Evolutionary conservation across 306 rosid species (phyloP).

Genomic region (Vigna nakashimae): DNA sequence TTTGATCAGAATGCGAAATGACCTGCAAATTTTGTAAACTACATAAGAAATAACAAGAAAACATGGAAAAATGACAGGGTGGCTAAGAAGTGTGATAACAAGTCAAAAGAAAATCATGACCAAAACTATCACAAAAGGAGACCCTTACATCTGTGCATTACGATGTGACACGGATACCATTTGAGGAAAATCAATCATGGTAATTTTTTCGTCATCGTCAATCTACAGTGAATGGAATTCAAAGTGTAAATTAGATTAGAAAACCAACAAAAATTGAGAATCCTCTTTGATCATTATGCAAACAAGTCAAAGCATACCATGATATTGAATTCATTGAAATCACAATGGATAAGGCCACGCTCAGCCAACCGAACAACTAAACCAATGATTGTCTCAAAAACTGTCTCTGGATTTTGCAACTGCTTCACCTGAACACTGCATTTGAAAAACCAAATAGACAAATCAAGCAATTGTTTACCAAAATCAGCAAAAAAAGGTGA

Average conservation of each 20-base stretch:
- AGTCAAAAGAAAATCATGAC: neutral
- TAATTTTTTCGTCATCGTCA: conserved; percentile 80
- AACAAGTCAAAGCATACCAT: conserved; percentile 63
- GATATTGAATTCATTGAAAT: conserved; percentile 92
- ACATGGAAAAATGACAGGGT: conserved; percentile 28
- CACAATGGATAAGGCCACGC: conserved; percentile 95
- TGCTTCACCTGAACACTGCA: conserved; percentile 91
- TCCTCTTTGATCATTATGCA: conserved; percentile 5
- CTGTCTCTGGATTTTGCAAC: conserved; percentile 77
- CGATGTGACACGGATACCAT: conserved; percentile 93
- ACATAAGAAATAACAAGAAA: conserved; percentile 9
- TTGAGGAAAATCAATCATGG: conserved; percentile 95
- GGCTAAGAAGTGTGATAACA: neutral
- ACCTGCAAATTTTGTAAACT: neutral
- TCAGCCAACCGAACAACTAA: conserved; percentile 84
- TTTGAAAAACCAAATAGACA: conserved; percentile 33
- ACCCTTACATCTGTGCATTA: conserved; percentile 87
- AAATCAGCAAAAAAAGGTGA: neutral
- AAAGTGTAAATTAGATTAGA: conserved; percentile 21
- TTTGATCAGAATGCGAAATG: neutral
- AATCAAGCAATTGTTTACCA: conserved; percentile 12
- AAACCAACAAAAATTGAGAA: conserved; percentile 28
- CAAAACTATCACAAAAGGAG: conserved; percentile 30
- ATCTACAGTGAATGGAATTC: conserved; percentile 58
- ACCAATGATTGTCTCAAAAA: conserved; percentile 81